Evolutionary conservation across 2,329 filamentous ascomycete species (phyloP).

Genomic region (Chlorencoelia australis): DNA sequence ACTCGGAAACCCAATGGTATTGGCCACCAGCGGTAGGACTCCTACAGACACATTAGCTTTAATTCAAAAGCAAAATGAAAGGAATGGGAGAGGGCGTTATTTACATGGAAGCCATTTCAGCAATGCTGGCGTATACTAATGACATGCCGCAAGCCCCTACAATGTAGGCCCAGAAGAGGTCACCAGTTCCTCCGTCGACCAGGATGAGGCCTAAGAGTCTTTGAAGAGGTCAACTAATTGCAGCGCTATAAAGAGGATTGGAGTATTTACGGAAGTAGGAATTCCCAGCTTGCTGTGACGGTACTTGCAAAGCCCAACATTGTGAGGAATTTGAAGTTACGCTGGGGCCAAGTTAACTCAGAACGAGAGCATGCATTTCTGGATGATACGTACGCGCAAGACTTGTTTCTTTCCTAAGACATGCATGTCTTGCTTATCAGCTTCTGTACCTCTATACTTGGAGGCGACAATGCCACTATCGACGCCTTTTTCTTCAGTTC

Average conservation of each 20-base stretch:
- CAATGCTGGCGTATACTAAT: slow-evolving; percentile 17
- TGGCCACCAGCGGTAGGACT: slow-evolving; percentile 47
- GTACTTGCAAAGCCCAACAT: slow-evolving; percentile 34
- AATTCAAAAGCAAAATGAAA: too few species aligned
- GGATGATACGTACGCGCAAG: slow-evolving; percentile 6
- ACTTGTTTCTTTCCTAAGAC: slow-evolving; percentile 11
- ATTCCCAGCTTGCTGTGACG: slow-evolving; percentile 35
- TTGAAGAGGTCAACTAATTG: background rate
- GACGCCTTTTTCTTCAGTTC: too few species aligned
- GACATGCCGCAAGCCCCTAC: slow-evolving; percentile 18
- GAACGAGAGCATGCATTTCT: too few species aligned
- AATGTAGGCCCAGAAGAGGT: slow-evolving; percentile 31
- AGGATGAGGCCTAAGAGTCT: slow-evolving; percentile 7
- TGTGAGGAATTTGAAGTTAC: slow-evolving; percentile 32
- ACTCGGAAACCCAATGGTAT: slow-evolving; percentile 47
- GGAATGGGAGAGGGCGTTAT: too few species aligned
- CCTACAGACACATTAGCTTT: too few species aligned
- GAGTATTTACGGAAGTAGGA: slow-evolving; percentile 25
- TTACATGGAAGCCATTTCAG: slow-evolving; percentile 22
- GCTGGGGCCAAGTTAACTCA: too few species aligned
- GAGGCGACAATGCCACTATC: slow-evolving; percentile 1
- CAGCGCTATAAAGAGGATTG: background rate
- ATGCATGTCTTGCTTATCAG: slow-evolving; percentile 10
- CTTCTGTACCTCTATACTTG: slow-evolving; percentile 8
- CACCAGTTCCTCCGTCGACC: slow-evolving; percentile 15